These are phyloP conservation scores for Neurospora intermedia DNA, from an alignment of 495 filamentous ascomycete genomes.

Conservation along the genomic window DNA sequence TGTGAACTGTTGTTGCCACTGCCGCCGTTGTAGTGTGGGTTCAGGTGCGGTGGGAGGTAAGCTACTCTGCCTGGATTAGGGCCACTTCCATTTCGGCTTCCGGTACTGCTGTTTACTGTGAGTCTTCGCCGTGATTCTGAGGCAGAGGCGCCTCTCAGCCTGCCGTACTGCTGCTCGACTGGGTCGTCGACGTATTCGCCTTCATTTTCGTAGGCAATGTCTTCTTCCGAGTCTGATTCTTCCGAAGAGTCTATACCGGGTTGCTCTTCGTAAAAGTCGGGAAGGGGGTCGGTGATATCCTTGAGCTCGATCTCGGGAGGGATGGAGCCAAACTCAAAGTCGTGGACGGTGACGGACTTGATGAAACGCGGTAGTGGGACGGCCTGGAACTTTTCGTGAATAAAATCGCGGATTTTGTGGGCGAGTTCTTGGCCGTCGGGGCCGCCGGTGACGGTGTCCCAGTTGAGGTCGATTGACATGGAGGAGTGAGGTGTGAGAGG, in stretches of 20 bases:
- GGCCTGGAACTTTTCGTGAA: conserved; percentile 90
- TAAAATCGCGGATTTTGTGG: conserved; percentile 77
- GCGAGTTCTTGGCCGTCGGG: conserved; percentile 76
- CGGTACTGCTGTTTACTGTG: conserved; percentile 19
- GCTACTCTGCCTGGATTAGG: neutral
- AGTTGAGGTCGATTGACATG: conserved; percentile 98
- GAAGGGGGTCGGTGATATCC: conserved; percentile 88
- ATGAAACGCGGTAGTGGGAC: conserved; percentile 89
- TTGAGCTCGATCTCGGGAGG: conserved; percentile 83
- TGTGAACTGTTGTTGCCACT: neutral
- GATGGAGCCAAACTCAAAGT: conserved; percentile 82
- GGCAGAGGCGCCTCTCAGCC: neutral
- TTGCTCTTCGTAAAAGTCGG: conserved; percentile 93
- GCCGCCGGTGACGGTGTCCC: conserved; percentile 83
- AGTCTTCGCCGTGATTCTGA: conserved; percentile 14
- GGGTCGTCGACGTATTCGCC: conserved; percentile 24
- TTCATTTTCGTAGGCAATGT: conserved; percentile 26
- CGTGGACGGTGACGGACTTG: conserved; percentile 85
- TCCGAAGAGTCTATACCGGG: conserved; percentile 32
- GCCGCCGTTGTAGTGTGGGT: conserved; percentile 7
- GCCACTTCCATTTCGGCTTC: conserved; percentile 2
- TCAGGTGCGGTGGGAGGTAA: conserved; percentile 25
- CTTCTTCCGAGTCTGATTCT: conserved; percentile 27
- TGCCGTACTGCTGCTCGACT: conserved; percentile 15
- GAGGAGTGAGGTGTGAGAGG: neutral